Evolutionary conservation across 75 land plant genomes (phyloP), one percentile per base, ranked within the genome.

Genomic region (Azolla pinnata): DNA sequence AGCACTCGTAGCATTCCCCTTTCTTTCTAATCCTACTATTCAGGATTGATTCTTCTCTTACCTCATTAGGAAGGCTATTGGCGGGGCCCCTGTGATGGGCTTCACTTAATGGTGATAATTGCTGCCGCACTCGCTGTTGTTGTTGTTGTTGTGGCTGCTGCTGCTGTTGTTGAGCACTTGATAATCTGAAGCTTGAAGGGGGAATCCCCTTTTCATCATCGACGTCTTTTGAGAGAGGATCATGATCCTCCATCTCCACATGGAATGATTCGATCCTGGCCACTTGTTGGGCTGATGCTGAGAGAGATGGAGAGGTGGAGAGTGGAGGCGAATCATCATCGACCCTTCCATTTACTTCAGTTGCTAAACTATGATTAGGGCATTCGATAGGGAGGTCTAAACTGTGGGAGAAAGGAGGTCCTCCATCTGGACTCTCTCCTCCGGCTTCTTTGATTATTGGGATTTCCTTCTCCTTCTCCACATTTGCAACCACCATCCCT

Each of bases 1-100:
- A 59, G 56, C 99, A 95, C 27, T 78, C 42, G 67, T 80, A 62
- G 60, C 99, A 95, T 12, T 81, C 68, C 1, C 91, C 81, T 68
- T 78, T 95, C 74, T 67, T 81, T 55, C 64, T 61, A 32, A 42
- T 48, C 29, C 44, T 44, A 64, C 31, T 31, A 49, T 27, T 54
- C 63, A 57, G 16, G 59, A 31, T 35, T 3, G 24, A 3, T 2
- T 10, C 48, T 54, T 21, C 44, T 21, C 65, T 0, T 18, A 33
- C 33, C 19, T 42, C 62, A 50, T 42, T 51, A 4, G 60, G 73
- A 26, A 24, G 56, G 42, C 31, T 19, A 24, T 67, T 59, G 30
- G 29, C 18, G 44, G 38, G n/a, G 16, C 25, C 55, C 30, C 64
- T n/a, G n/a, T n/a, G n/a, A n/a, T n/a, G n/a, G n/a, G n/a, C n/a